phyloP scores from a whole-genome alignment of 371 early-diverging fungal species.

The Batkoa obscura region DNA sequence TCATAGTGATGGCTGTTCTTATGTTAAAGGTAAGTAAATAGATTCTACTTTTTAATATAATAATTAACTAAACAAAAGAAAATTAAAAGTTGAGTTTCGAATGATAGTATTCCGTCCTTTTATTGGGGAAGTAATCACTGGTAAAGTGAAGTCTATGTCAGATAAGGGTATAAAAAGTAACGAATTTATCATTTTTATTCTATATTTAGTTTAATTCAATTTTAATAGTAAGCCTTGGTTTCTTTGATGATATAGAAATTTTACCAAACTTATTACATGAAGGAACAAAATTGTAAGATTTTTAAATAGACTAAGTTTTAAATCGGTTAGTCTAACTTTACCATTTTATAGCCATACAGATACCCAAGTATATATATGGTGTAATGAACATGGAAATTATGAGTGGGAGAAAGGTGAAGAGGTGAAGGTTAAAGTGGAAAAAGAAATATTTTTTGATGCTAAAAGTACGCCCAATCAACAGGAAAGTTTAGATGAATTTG shows the following conservation, averaged over 20 bases:
- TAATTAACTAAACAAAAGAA: background rate
- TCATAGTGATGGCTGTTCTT: slow-evolving; percentile 60
- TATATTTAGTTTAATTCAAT: background rate
- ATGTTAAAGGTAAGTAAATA: slow-evolving; percentile 31
- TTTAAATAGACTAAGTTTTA: too few relatives aligned
- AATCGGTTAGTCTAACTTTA: too few relatives aligned
- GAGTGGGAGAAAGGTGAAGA: too few relatives aligned
- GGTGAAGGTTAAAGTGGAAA: too few relatives aligned
- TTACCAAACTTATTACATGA: slow-evolving; percentile 28
- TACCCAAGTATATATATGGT: too few relatives aligned
- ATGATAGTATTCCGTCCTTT: slow-evolving; percentile 83
- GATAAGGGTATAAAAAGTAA: slow-evolving; percentile 46
- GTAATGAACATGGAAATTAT: too few relatives aligned
- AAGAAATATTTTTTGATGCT: too few relatives aligned
- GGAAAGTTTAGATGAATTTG: too few relatives aligned
- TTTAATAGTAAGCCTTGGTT: slow-evolving; percentile 54
- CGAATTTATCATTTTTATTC: background rate
- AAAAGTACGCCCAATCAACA: too few relatives aligned
- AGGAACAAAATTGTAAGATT: slow-evolving; percentile 10
- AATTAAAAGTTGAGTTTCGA: slow-evolving; percentile 39
- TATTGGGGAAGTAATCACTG: slow-evolving; percentile 65
- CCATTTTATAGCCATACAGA: too few relatives aligned
- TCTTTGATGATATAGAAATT: slow-evolving; percentile 82
- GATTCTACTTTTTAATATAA: background rate
- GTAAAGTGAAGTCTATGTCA: slow-evolving; percentile 51